Percentiles rank a stretch among this genome's conserved stretches.
Conservation (phyloP, 2,329 filamentous ascomycete genomes). For the Cadophora luteo-olivacea region DNA sequence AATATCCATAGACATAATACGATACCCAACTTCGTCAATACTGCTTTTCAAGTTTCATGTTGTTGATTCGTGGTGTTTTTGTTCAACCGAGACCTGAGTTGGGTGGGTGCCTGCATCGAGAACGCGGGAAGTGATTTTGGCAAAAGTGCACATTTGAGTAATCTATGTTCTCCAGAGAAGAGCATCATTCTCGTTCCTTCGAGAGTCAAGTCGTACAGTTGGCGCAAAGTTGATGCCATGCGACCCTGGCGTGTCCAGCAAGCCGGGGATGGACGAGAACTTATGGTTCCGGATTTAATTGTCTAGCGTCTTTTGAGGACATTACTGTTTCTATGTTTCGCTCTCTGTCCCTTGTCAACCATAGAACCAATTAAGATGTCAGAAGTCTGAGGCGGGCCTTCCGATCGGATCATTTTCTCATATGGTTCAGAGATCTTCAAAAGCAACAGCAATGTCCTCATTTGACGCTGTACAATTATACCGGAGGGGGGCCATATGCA, state of each 20-base stretch:
- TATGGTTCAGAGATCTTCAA: too few species aligned
- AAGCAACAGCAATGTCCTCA: too few species aligned
- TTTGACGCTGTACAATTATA: too few species aligned
- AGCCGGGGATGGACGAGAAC: background rate
- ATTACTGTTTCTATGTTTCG: too few species aligned
- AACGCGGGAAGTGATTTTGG: background rate
- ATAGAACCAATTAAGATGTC: too few species aligned
- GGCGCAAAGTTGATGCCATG: background rate
- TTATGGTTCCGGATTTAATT: background rate
- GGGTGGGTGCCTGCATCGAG: background rate
- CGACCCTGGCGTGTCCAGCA: background rate
- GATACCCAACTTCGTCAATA: conserved; percentile 31
- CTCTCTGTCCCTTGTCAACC: too few species aligned
- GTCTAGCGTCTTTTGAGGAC: too few species aligned
- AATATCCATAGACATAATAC: conserved; percentile 31
- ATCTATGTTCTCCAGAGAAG: background rate
- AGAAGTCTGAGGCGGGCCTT: too few species aligned
- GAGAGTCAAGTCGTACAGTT: background rate
- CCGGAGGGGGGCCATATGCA: background rate
- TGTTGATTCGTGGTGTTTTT: background rate
- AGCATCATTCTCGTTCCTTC: background rate
- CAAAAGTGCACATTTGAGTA: background rate
- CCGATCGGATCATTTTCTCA: too few species aligned
- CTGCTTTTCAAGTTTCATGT: background rate
- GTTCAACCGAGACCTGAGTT: background rate